phyloP scores from a whole-genome alignment of 2,329 filamentous ascomycete genomes.

The Diaporthe eres region DNA sequence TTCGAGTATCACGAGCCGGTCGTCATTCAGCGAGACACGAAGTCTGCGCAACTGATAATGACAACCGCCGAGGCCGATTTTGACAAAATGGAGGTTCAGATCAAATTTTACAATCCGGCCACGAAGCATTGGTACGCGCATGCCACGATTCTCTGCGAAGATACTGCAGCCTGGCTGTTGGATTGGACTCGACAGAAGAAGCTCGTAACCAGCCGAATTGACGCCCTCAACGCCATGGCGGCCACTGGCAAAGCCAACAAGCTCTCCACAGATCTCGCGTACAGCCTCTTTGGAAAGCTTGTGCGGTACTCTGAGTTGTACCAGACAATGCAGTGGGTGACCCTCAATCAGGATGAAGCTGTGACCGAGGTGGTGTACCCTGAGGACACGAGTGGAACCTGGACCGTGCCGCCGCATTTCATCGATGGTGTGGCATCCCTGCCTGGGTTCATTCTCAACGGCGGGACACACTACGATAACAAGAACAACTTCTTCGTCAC shows the following conservation, averaged over 20 bases:
- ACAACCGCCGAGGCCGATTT: neutral
- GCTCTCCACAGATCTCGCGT: slow-evolving; percentile 8
- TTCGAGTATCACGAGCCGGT: slow-evolving; percentile 32
- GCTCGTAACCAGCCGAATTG: slow-evolving; percentile 4
- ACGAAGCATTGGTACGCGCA: slow-evolving; percentile 7
- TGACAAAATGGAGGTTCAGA: neutral
- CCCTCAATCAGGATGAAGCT: slow-evolving; percentile 18
- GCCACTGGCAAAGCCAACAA: slow-evolving; percentile 1
- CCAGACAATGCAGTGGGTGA: slow-evolving; percentile 8
- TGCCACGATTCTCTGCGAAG: slow-evolving; percentile 7
- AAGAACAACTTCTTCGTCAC: slow-evolving; percentile 24
- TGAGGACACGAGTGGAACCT: neutral
- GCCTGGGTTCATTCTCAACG: slow-evolving; percentile 11
- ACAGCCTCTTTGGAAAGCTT: slow-evolving; percentile 18
- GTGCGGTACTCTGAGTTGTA: slow-evolving; percentile 17
- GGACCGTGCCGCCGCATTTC: slow-evolving; percentile 21
- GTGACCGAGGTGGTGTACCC: slow-evolving; percentile 2
- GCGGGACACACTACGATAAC: slow-evolving; percentile 5
- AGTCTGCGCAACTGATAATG: neutral
- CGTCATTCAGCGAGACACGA: neutral
- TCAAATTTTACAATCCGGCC: slow-evolving; percentile 25
- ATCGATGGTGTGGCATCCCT: slow-evolving; percentile 1
- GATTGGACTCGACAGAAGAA: neutral
- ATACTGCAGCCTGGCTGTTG: neutral
- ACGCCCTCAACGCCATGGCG: neutral